Conservation (phyloP, 2,329 filamentous ascomycete genomes). For the Colletotrichum chrysophilum region DNA sequence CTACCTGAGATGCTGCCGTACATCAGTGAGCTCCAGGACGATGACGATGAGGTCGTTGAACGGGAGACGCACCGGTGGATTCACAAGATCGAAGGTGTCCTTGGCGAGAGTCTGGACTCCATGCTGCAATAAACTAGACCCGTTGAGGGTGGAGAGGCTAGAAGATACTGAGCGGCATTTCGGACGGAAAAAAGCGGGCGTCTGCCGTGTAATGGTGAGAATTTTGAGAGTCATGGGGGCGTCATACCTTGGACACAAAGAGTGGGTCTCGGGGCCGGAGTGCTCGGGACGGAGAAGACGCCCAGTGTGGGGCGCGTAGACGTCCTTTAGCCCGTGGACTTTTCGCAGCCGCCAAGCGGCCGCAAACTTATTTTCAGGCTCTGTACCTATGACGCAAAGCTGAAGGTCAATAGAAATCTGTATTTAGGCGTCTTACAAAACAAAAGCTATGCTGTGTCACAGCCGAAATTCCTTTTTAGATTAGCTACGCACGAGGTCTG, state of each 20-base stretch:
- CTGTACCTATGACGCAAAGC: background rate
- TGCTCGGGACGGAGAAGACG: background rate
- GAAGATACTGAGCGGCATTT: background rate
- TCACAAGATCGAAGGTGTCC: constrained; percentile 82
- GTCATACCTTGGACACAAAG: constrained; percentile 7
- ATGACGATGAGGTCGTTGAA: constrained; percentile 94
- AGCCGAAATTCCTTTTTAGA: background rate
- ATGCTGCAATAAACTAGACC: constrained; percentile 78
- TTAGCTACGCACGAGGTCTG: background rate
- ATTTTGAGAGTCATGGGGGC: constrained; percentile 7
- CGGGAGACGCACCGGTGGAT: constrained; percentile 91
- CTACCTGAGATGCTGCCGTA: constrained; percentile 95
- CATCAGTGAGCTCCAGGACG: constrained; percentile 94
- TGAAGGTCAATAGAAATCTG: background rate
- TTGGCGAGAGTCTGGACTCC: constrained; percentile 88
- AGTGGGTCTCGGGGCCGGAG: background rate
- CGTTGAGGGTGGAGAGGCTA: background rate
- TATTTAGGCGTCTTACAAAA: background rate
- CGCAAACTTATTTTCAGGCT: background rate
- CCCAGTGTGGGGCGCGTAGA: background rate
- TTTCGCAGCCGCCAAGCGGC: background rate
- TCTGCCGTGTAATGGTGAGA: background rate
- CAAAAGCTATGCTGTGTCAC: background rate
- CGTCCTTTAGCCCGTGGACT: background rate
- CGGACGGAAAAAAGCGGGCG: background rate